These are phyloP conservation scores for Calonectria leucothoes DNA, from an alignment of 2,329 filamentous ascomycete genomes.

Conservation along the genomic window DNA sequence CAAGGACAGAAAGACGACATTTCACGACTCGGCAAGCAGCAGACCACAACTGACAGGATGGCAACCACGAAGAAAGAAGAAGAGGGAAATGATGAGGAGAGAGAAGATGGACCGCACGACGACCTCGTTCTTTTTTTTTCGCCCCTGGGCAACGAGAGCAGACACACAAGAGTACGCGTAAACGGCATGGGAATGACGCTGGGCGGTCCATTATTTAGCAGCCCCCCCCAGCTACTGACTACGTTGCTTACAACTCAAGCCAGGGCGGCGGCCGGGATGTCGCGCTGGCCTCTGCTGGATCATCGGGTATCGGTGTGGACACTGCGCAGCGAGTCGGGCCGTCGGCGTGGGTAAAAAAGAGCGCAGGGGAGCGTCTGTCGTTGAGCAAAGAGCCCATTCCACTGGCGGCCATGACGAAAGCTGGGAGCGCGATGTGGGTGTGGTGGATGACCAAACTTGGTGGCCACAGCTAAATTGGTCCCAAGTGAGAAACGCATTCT, in stretches of 20 bases:
- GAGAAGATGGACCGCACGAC: not conserved
- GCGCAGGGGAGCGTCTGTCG: not conserved
- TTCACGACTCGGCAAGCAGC: not conserved
- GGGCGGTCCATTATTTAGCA: conserved; percentile 3
- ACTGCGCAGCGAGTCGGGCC: conserved; percentile 14
- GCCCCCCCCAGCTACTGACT: not conserved
- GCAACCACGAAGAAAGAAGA: not conserved
- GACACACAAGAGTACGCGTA: conserved; percentile 1
- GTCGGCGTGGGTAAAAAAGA: conserved; percentile 20
- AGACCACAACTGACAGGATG: conserved; percentile 8
- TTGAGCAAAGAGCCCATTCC: conserved; percentile 2
- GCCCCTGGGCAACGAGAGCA: not conserved
- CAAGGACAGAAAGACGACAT: conserved; percentile 42
- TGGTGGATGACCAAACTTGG: conserved; percentile 18
- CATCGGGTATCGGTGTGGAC: conserved; percentile 34
- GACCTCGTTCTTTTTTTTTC: not conserved
- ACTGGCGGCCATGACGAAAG: conserved; percentile 29
- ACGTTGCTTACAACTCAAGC: not conserved
- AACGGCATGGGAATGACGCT: conserved; percentile 3
- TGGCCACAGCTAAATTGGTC: conserved; percentile 10
- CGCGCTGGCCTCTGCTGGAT: not conserved
- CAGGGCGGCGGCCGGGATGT: not conserved
- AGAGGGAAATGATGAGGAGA: not conserved
- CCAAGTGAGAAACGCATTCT: conserved; percentile 5
- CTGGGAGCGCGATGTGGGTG: conserved; percentile 22